Evolutionary conservation across 495 filamentous ascomycete species (phyloP).

Genomic region (Penicilliopsis zonata): DNA sequence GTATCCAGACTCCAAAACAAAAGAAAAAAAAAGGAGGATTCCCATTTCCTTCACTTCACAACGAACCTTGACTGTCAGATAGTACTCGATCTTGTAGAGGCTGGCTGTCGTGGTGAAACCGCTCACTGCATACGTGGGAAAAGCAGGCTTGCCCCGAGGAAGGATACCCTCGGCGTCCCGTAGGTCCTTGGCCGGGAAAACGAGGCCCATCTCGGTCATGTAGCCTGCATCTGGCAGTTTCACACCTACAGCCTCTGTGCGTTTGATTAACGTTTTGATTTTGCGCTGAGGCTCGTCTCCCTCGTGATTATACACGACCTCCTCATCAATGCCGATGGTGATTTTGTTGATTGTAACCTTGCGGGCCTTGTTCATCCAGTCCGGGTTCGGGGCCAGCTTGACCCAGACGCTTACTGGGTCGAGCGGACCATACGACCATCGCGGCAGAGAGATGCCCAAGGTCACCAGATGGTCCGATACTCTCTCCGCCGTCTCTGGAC

Average conservation of each 20-base stretch:
- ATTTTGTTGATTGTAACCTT: constrained; percentile 92
- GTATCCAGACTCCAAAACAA: neutral
- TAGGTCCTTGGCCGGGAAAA: constrained; percentile 84
- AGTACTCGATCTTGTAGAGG: constrained; percentile 98
- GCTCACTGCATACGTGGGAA: constrained; percentile 77
- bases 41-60: neutral
- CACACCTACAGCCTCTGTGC: constrained; percentile 66
- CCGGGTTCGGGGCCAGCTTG: constrained; percentile 80
- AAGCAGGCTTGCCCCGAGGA: constrained; percentile 70
- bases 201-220: constrained; percentile 78
- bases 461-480: constrained; percentile 87
- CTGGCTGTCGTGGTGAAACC: constrained; percentile 91
- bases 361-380: constrained; percentile 79
- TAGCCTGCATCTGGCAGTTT: constrained; percentile 82
- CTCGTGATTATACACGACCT: constrained; percentile 94
- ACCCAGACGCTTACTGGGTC: constrained; percentile 95
- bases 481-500: constrained; percentile 74
- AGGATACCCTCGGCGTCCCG: constrained; percentile 82
- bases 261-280: constrained; percentile 72
- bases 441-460: constrained; percentile 76
- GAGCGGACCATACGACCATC: constrained; percentile 92
- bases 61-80: constrained; percentile 79
- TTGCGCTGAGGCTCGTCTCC: constrained; percentile 94
- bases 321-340: constrained; percentile 88
- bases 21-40: constrained; percentile 1